A percentile compares a stretch with the other conserved stretches of the same genome.
Conservation (phyloP, 2,329 filamentous ascomycete genomes). For the Rosellinia necatrix region DNA sequence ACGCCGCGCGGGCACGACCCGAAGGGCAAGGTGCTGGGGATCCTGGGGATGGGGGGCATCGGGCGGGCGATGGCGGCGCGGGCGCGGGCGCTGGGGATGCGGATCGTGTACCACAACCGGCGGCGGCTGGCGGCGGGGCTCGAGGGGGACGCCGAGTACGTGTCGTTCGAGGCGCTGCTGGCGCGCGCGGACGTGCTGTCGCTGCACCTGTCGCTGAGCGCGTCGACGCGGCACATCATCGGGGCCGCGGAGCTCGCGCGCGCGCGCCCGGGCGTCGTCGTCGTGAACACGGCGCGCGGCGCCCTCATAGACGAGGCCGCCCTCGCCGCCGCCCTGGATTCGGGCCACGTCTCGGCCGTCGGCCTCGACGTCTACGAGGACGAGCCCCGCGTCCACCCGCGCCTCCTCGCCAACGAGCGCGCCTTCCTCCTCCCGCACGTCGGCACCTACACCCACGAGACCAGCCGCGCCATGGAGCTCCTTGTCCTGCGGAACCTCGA, state of each 20-base stretch:
- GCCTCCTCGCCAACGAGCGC: constrained; percentile 61
- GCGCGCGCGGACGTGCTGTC: constrained; percentile 58
- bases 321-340: constrained; percentile 56
- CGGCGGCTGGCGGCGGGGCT: constrained; percentile 40
- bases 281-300: constrained; percentile 63
- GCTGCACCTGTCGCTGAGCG: constrained; percentile 57
- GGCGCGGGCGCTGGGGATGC: constrained; percentile 58
- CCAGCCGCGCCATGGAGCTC: constrained; percentile 48
- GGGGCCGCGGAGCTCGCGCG: constrained; percentile 52
- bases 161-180: constrained; percentile 60
- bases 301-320: constrained; percentile 61
- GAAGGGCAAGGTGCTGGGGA: constrained; percentile 56
- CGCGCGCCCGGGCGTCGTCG: constrained; percentile 60
- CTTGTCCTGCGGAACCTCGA: constrained; percentile 55
- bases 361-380: constrained; percentile 63
- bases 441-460: constrained; percentile 68
- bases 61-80: constrained; percentile 54
- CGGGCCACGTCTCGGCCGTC: constrained; percentile 57
- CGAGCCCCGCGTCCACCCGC: constrained; percentile 65
- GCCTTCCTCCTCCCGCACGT: constrained; percentile 70
- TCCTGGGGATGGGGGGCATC: constrained; percentile 65
- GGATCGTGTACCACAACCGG: constrained; percentile 63
- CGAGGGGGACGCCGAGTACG: constrained; percentile 52
- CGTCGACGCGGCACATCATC: constrained; percentile 57
- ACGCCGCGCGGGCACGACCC: constrained; percentile 57